Evolutionary conservation across 2,329 filamentous ascomycete species (phyloP), one percentile per base, ranked within the genome.

Genomic region (Rugonectria rugulosa): DNA sequence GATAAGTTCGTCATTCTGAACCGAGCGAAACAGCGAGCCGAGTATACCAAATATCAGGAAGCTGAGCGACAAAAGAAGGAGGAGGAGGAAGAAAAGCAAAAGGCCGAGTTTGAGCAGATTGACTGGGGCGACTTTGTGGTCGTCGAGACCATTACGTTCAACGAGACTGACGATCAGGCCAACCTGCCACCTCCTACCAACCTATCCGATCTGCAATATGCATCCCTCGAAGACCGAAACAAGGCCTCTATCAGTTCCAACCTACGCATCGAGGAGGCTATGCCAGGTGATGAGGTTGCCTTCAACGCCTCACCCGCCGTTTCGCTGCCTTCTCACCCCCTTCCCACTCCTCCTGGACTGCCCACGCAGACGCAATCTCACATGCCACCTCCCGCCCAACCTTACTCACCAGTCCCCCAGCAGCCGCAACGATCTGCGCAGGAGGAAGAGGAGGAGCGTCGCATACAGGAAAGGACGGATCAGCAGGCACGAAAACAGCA

Each of bases 121-220:
- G 95, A 99, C 74, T 99, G 95, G 95, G 91, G 96, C 70, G 94
- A 98, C 71, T 99, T 99, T 67, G 88, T 94, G 27, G 90, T 99
- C 17, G 92, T 97, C 38, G 95, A 97, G 75, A 97, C 93, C 1
- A 93, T 99, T 49, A 81, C 92, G 14, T 99, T 99, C 73, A 92
- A 87, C 55, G 93, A 97, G 64, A 84, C 86, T 32, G 95, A 99
- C 72, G 93, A 97, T 64, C 85, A 90, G 60, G 86, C 88, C 31
- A 89, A 95, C 61, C 86, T 99, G 10, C 93, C 94, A 26, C 89
- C 93, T 2, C 95, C 95, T 1, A 95, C 92, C 4, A 92, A 89
- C 5, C 86, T 97, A 36, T 90, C 91, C 61, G 95, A 99, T 68
- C 81, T 99, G 15, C 93, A 98, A 72, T 96, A 93, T 59, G 92